Evolutionary conservation across 345 rosid species (phyloP).

Genomic region (Excoecaria cochinchinensis): DNA sequence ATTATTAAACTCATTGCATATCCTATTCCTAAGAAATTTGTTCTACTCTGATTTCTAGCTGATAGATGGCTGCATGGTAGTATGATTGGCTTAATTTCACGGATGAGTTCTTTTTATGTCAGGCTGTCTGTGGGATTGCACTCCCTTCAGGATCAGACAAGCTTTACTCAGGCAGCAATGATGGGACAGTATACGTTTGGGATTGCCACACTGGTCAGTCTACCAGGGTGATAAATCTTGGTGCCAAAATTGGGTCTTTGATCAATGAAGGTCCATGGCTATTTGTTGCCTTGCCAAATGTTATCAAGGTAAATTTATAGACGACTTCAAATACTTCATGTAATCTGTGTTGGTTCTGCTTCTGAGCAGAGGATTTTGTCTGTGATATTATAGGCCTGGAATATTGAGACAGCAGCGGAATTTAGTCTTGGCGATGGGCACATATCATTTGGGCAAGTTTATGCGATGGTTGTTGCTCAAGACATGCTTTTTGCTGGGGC

Average conservation of each 20-base stretch:
- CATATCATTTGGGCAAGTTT: constrained; percentile 48
- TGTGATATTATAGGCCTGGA: constrained; percentile 45
- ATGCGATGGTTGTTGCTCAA: constrained; percentile 36
- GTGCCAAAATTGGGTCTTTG: constrained; percentile 48
- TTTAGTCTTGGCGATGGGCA: constrained; percentile 34
- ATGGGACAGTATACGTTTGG: constrained; percentile 50
- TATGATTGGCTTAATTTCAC: not conserved
- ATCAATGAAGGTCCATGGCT: constrained; percentile 61
- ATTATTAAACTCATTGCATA: not conserved
- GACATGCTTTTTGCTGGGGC: constrained; percentile 61
- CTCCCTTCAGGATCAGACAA: constrained; percentile 52
- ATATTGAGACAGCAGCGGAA: constrained; percentile 36
- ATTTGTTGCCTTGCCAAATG: constrained; percentile 53
- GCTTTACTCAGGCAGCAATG: constrained; percentile 55
- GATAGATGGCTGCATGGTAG: too few species aligned
- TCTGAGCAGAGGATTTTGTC: not conserved
- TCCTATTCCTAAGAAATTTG: not conserved
- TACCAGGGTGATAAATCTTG: constrained; percentile 30
- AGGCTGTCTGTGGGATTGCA: constrained; percentile 51
- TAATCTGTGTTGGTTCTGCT: not conserved
- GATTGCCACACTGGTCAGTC: constrained; percentile 55
- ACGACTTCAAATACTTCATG: not conserved
- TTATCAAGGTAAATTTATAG: constrained; percentile 42
- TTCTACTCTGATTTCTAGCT: not conserved
- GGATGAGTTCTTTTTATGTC: not conserved